phyloP scores from a whole-genome alignment of 148 eudicot species.

The Drosera capensis region DNA sequence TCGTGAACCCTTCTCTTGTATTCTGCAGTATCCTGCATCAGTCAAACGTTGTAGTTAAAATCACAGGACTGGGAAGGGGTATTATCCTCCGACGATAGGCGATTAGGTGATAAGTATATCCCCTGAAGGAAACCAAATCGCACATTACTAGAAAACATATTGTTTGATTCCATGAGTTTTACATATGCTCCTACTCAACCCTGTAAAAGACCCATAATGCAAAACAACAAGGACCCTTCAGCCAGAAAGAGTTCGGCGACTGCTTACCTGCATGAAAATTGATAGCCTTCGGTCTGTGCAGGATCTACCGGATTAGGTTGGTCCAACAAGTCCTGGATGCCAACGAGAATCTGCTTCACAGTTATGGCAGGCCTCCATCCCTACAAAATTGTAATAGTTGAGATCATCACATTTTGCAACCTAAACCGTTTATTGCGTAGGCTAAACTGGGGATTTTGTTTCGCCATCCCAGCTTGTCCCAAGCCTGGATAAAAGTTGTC shows the following conservation, averaged over 20 bases:
- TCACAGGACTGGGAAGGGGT: background rate
- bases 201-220: background rate
- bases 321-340: conserved; percentile 74
- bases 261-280: conserved; percentile 59
- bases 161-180: no score
- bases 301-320: conserved; percentile 63
- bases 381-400: no score
- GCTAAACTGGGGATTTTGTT: no score
- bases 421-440: no score
- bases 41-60: background rate
- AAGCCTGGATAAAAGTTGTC: no score
- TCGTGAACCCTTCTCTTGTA: conserved; percentile 69
- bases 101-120: no score
- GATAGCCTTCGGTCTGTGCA: conserved; percentile 78
- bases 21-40: conserved; percentile 58
- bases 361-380: conserved; percentile 93
- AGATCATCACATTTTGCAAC: no score
- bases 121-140: no score
- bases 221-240: background rate
- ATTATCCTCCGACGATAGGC: background rate
- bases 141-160: no score
- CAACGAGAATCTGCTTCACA: conserved; percentile 75
- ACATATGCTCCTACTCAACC: no score
- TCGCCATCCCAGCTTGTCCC: no score
- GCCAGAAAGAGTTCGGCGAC: background rate